phyloP scores from a whole-genome alignment of 2,329 filamentous ascomycete genomes.

The Aspergillus aculeatus region DNA sequence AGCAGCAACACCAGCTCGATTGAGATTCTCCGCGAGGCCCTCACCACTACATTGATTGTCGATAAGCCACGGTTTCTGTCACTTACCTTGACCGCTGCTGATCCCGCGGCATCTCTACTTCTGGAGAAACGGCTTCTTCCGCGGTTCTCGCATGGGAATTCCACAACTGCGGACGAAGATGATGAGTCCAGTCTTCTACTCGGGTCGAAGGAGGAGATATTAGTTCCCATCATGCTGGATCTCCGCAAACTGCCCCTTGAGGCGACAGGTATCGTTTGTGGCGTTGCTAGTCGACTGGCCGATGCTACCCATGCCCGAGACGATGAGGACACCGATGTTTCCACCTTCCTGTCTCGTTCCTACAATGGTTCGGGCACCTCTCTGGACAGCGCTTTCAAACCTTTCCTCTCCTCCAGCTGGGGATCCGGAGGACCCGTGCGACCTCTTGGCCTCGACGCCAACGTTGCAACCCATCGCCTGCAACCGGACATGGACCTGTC shows the following conservation, averaged over 20 bases:
- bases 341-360: slow-evolving; percentile 16
- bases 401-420: slow-evolving; percentile 12
- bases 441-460: slow-evolving; percentile 12
- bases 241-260: slow-evolving; percentile 77
- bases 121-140: slow-evolving; percentile 53
- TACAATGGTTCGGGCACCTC: slow-evolving; percentile 15
- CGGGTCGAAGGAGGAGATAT: slow-evolving; percentile 65
- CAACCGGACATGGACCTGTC: slow-evolving; percentile 31
- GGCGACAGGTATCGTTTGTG: slow-evolving; percentile 91
- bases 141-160: slow-evolving; percentile 65
- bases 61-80: slow-evolving; percentile 51
- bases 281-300: slow-evolving; percentile 79
- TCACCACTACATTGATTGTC: slow-evolving; percentile 38
- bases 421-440: slow-evolving; percentile 17
- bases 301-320: slow-evolving; percentile 62
- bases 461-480: slow-evolving; percentile 28
- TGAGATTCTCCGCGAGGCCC: slow-evolving; percentile 39
- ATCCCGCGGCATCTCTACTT: slow-evolving; percentile 47
- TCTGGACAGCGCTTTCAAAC: slow-evolving; percentile 15
- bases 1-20: slow-evolving; percentile 39
- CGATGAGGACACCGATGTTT: slow-evolving; percentile 26
- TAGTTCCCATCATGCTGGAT: slow-evolving; percentile 86
- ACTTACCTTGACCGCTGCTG: slow-evolving; percentile 45
- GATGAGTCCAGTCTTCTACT: slow-evolving; percentile 66
- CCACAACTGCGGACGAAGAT: slow-evolving; percentile 35